Evolutionary conservation across 768 basidiomycete genomes (phyloP).

Genomic region (Nevesoporus exiguus): DNA sequence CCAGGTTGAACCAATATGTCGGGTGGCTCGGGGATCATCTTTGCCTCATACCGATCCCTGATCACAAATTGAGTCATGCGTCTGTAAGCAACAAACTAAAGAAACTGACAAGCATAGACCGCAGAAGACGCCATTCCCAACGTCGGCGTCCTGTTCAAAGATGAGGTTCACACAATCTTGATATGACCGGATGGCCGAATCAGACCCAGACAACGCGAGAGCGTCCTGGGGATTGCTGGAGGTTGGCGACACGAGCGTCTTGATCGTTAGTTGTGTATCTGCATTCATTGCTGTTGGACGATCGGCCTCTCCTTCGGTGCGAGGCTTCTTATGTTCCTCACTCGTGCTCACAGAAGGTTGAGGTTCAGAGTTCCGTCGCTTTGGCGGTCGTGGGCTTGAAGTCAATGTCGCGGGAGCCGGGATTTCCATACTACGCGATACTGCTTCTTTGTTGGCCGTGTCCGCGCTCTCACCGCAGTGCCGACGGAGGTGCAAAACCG

Average conservation of each 20-base stretch:
- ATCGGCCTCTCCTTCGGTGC: conserved; percentile 10
- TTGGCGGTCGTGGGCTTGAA: conserved; percentile 7
- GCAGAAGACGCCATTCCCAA: conserved; percentile 37
- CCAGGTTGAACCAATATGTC: conserved; percentile 27
- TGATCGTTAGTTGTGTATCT: background rate
- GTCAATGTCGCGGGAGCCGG: background rate
- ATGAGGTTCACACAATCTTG: conserved; percentile 39
- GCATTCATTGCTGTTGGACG: background rate
- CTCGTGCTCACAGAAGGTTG: conserved; percentile 4
- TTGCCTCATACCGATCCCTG: conserved; percentile 27
- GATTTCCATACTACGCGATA: background rate
- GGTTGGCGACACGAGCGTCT: background rate
- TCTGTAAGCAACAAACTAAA: background rate
- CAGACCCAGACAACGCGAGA: background rate
- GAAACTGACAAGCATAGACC: conserved; percentile 50
- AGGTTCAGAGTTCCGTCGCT: conserved; percentile 17
- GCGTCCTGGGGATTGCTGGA: background rate
- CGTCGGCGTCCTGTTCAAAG: conserved; percentile 33
- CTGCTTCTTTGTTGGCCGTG: background rate
- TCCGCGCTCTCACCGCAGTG: background rate
- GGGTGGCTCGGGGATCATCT: conserved; percentile 29
- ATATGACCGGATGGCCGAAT: conserved; percentile 36
- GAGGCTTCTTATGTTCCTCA: conserved; percentile 20
- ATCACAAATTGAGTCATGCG: background rate
- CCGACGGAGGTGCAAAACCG: background rate